Base-by-base conservation (phyloP, 1,284 basidiomycete genomes). In the Coniferiporia sulphurascens region DNA sequence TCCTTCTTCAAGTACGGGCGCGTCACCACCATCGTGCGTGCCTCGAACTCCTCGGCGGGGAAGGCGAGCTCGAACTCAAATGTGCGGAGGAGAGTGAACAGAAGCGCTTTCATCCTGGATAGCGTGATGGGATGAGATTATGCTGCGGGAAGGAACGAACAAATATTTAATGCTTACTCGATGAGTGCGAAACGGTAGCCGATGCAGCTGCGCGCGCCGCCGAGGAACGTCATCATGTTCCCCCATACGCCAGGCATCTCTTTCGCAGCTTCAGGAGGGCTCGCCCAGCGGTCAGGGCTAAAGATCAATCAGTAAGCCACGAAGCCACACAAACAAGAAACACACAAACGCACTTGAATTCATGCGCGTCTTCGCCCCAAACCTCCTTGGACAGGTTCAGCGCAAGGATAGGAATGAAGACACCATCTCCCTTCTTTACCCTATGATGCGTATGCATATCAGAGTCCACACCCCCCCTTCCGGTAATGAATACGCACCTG, bases 151-250 rank as follows among this genome's bases (percentile, higher is more conserved):
- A 35, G 17, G 27, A 13, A 27, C 7, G 15, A 50, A 15, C 10
- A 53, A 22, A 17, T 6, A 13, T 48, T 51, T 27, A 5, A 15
- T 19, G 67, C 66, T 48, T 48, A 70, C 69, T 80, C 78, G 5
- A 72, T 70, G 12, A 80, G 55, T 3, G 78, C 74, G 59, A 80
- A 78, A 15, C 75, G 70, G 65, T 74, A 79, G 1, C 78, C 78
- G 41, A 72, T 72, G 59, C 70, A 72, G 13, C 68, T 65, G 35
- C 64, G 57, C 5, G 69, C 56, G 19, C 70, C 70, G 44, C 65
- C 69, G 8, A 69, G 35, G 63, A 74, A 75, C n/a, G 71, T 68
- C 58, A 73, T 57, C 43, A 71, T 34, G 55, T 71, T 64, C 8
- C 64, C 63, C 64, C 64, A 71, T 8, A 73, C 63, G 6, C 72